These are phyloP conservation scores for Theileria annulata DNA, from an alignment of 169 alveolate genomes.

Conservation along the genomic window DNA sequence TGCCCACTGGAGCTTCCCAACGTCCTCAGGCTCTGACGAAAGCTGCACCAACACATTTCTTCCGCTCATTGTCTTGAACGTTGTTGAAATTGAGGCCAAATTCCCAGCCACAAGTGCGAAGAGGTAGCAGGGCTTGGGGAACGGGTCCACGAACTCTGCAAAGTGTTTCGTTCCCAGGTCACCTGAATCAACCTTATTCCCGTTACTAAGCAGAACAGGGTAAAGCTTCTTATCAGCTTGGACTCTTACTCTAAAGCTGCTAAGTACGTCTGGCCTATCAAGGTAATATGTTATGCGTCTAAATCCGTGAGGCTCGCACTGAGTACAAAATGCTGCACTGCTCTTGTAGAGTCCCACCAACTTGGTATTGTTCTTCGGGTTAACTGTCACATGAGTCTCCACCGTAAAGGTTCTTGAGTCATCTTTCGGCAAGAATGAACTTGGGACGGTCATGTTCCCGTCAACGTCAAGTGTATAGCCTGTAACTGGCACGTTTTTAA, in stretches of 20 bases:
- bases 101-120: constrained; percentile 92
- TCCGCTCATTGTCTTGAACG: constrained; percentile 81
- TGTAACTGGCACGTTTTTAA: constrained; percentile 64
- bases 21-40: constrained; percentile 82
- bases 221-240: constrained; percentile 83
- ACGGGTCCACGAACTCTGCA: constrained; percentile 88
- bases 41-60: constrained; percentile 77
- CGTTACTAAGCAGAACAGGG: constrained; percentile 87
- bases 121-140: constrained; percentile 88
- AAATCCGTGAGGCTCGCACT: constrained; percentile 92
- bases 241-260: constrained; percentile 79
- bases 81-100: constrained; percentile 72
- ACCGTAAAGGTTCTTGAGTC: constrained; percentile 59
- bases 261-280: constrained; percentile 91
- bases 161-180: constrained; percentile 74
- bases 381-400: constrained; percentile 77
- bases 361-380: constrained; percentile 80
- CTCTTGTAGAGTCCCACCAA: constrained; percentile 85
- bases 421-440: constrained; percentile 65
- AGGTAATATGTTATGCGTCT: constrained; percentile 86
- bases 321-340: constrained; percentile 85
- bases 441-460: constrained; percentile 70
- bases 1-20: constrained; percentile 82
- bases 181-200: constrained; percentile 81
- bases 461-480: constrained; percentile 75